phyloP scores from a whole-genome alignment of 2,329 filamentous ascomycete species.

The Pseudogymnoascus sp. region DNA sequence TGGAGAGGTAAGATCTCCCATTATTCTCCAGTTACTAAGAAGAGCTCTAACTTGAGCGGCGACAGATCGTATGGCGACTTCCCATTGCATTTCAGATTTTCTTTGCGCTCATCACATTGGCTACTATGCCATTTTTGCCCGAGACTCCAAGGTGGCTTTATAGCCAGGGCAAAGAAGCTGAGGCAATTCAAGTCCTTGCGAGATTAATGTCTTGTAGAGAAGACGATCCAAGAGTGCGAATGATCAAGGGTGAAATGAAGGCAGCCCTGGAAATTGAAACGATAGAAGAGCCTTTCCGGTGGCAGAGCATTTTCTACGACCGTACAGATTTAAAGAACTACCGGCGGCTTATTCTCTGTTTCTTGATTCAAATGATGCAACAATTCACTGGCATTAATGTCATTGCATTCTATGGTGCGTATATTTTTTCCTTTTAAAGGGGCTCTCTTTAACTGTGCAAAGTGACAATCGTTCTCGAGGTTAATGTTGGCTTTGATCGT shows the following conservation, averaged over 20 bases:
- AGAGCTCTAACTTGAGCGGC: conserved; percentile 32
- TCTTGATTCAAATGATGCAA: conserved; percentile 42
- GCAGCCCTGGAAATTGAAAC: conserved; percentile 45
- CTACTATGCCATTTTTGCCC: conserved; percentile 43
- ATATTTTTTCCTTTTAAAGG: not conserved
- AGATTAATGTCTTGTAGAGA: conserved; percentile 27
- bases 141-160: conserved; percentile 42
- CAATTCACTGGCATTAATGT: conserved; percentile 38
- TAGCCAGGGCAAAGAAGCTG: conserved; percentile 34
- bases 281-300: not conserved
- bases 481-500: conserved; percentile 1
- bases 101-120: conserved; percentile 53
- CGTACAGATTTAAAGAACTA: conserved; percentile 11
- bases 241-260: conserved; percentile 44
- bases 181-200: conserved; percentile 36
- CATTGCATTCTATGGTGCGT: conserved; percentile 29
- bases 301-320: conserved; percentile 13
- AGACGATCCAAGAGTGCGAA: conserved; percentile 46
- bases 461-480: conserved; percentile 12
- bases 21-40: conserved; percentile 43
- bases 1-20: conserved; percentile 38
- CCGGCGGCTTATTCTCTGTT: conserved; percentile 27
- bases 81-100: conserved; percentile 51
- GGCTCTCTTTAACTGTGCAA: not conserved
- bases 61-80: conserved; percentile 48